phyloP scores from a whole-genome alignment of 768 basidiomycete genomes.

The Sistotremastrum suecicum region DNA sequence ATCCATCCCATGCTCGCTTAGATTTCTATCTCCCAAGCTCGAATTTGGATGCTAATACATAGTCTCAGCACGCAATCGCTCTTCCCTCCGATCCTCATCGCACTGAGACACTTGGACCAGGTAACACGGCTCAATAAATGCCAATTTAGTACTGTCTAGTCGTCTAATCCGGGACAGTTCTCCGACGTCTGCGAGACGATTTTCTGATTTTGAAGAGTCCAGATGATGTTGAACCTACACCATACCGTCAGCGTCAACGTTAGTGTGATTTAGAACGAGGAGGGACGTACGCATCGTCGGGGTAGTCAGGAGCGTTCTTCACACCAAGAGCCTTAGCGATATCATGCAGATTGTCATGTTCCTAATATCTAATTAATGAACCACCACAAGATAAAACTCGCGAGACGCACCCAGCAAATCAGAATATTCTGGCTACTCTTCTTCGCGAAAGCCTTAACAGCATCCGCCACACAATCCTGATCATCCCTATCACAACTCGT shows the following conservation, averaged over 20 bases:
- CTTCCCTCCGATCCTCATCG: too few relatives aligned
- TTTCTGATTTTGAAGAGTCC: slow-evolving; percentile 3
- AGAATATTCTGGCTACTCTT: slow-evolving; percentile 1
- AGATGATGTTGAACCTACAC: slow-evolving; percentile 6
- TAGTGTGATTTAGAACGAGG: neutral
- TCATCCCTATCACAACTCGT: slow-evolving; percentile 8
- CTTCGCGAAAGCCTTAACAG: slow-evolving; percentile 3
- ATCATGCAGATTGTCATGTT: slow-evolving; percentile 4
- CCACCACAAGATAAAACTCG: neutral
- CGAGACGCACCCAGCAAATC: slow-evolving; percentile 4
- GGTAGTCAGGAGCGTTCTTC: slow-evolving; percentile 4
- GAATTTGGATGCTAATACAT: too few relatives aligned
- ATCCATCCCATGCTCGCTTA: too few relatives aligned
- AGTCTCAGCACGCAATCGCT: too few relatives aligned
- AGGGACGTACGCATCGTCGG: slow-evolving; percentile 4
- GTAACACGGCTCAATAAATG: too few relatives aligned
- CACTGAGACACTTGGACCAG: too few relatives aligned
- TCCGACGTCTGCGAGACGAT: slow-evolving; percentile 6
- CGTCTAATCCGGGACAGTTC: slow-evolving; percentile 5
- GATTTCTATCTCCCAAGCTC: too few relatives aligned
- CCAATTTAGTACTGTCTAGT: neutral
- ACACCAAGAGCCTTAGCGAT: slow-evolving; percentile 4
- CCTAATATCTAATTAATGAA: neutral
- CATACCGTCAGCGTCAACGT: neutral
- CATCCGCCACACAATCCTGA: slow-evolving; percentile 5